These are phyloP conservation scores for Mycena polygramma DNA, from an alignment of 768 basidiomycete genomes.

Conservation along the genomic window DNA sequence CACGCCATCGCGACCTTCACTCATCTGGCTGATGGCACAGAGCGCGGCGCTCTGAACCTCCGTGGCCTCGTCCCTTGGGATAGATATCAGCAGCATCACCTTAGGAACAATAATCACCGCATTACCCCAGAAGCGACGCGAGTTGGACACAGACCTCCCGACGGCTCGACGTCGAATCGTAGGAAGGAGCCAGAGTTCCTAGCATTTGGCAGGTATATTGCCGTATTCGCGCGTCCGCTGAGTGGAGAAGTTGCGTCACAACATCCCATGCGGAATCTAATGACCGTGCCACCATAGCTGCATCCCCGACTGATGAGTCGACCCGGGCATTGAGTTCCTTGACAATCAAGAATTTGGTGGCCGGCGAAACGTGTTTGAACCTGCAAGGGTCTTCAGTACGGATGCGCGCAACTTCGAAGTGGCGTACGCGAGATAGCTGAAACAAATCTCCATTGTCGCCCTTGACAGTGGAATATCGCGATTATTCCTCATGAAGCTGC, in stretches of 20 bases:
- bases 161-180: background rate
- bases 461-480: background rate
- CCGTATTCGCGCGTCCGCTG: background rate
- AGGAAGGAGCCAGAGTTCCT: background rate
- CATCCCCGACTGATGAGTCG: background rate
- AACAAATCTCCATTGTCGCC: background rate
- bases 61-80: background rate
- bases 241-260: background rate
- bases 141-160: background rate
- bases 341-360: background rate
- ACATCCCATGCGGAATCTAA: background rate
- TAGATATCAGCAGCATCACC: background rate
- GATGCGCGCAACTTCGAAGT: background rate
- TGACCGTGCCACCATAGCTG: background rate
- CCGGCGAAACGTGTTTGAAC: background rate
- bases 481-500: slow-evolving; percentile 3
- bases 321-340: background rate
- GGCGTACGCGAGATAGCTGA: background rate
- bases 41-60: background rate
- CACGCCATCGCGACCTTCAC: background rate
- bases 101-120: background rate
- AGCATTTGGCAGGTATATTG: background rate
- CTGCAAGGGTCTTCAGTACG: background rate
- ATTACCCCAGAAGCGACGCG: background rate
- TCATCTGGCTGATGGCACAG: background rate